Evolutionary conservation across 164 flowering plant species (phyloP).

Genomic region (Chloranthus sessilifolius): DNA sequence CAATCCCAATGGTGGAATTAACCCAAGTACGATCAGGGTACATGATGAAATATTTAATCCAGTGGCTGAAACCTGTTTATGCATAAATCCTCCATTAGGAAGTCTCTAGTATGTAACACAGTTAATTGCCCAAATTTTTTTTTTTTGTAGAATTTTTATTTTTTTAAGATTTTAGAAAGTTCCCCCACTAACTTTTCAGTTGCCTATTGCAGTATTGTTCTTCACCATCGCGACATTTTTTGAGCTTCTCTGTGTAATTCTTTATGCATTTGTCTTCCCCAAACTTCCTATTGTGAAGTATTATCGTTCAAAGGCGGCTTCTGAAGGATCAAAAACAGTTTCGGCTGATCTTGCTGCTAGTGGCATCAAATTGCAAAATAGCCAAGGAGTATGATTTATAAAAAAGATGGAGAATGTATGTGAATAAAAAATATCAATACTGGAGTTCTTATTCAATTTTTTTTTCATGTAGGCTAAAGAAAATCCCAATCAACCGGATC

Average conservation of each 20-base stretch:
- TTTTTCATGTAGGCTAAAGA: slow-evolving; percentile 34
- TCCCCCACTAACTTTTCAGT: background rate
- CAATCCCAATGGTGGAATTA: too few relatives aligned
- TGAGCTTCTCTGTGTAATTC: slow-evolving; percentile 55
- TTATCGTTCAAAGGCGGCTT: slow-evolving; percentile 70
- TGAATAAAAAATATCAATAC: too few relatives aligned
- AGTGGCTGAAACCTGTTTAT: too few relatives aligned
- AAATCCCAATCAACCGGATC: slow-evolving; percentile 23
- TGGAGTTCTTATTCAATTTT: background rate
- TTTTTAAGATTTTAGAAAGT: background rate
- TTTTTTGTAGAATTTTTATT: background rate
- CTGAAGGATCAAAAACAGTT: slow-evolving; percentile 80
- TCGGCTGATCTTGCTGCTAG: slow-evolving; percentile 71
- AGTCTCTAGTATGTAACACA: too few relatives aligned
- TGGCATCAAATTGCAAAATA: slow-evolving; percentile 36
- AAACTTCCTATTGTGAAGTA: slow-evolving; percentile 67
- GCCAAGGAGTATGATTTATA: slow-evolving; percentile 10
- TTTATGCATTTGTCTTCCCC: slow-evolving; percentile 61
- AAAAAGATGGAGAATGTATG: too few relatives aligned
- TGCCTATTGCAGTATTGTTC: slow-evolving; percentile 51
- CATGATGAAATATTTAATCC: too few relatives aligned
- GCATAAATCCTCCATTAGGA: too few relatives aligned
- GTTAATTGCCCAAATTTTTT: too few relatives aligned
- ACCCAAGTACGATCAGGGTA: too few relatives aligned
- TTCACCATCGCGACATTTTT: slow-evolving; percentile 44